These are phyloP conservation scores for Trapa incisa DNA, from an alignment of 345 rosid genomes.

Conservation along the genomic window DNA sequence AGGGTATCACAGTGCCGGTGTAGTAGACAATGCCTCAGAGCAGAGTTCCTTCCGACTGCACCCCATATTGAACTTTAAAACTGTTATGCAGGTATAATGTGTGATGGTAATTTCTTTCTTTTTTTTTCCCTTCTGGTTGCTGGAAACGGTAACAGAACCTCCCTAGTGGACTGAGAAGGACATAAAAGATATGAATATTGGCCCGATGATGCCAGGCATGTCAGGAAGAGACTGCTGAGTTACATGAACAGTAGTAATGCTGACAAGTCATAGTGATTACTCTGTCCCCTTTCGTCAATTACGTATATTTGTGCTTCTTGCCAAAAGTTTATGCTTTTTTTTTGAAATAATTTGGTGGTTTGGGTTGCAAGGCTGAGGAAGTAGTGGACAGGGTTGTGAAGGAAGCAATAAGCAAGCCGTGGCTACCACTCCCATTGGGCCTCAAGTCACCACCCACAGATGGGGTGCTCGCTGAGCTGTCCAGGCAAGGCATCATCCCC, in stretches of 20 bases:
- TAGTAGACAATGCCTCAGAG: conserved; percentile 13
- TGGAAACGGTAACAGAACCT: too few species aligned
- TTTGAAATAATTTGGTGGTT: conserved; percentile 1
- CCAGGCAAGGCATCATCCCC: conserved; percentile 67
- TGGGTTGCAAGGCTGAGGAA: conserved; percentile 49
- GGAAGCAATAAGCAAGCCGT: conserved; percentile 84
- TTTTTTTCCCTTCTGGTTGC: too few species aligned
- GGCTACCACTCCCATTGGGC: conserved; percentile 84
- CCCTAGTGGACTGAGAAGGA: background rate
- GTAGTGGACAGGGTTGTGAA: conserved; percentile 61
- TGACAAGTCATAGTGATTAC: background rate
- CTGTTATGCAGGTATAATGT: background rate
- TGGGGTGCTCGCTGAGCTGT: conserved; percentile 66
- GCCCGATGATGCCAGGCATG: background rate
- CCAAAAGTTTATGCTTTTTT: background rate
- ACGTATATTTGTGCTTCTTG: too few species aligned
- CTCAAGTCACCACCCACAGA: conserved; percentile 80
- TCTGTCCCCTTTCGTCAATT: background rate
- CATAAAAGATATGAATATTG: background rate
- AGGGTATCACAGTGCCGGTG: conserved; percentile 15
- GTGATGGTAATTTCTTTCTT: background rate
- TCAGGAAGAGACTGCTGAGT: background rate
- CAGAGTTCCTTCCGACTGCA: conserved; percentile 20
- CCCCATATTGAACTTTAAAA: conserved; percentile 26
- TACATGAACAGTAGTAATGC: background rate